phyloP scores from a whole-genome alignment of 23 red algal species.

The Chondrus crispus region DNA sequence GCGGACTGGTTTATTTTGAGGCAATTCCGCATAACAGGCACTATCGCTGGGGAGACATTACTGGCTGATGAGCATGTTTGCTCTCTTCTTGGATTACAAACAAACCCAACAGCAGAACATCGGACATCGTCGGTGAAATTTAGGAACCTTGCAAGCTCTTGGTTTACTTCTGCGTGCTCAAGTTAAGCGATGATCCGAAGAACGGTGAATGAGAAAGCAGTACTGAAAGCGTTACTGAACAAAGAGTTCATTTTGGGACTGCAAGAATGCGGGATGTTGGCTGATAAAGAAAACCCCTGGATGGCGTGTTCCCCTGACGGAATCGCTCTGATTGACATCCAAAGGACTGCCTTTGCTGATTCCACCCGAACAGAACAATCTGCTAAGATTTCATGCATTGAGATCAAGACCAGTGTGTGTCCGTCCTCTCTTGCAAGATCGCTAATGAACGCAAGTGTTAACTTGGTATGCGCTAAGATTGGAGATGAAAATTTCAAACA shows the following conservation, averaged over 20 bases:
- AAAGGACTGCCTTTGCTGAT: background rate
- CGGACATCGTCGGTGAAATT: background rate
- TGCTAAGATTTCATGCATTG: background rate
- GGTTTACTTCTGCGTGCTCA: background rate
- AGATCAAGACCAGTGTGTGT: background rate
- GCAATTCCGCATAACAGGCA: background rate
- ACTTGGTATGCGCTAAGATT: background rate
- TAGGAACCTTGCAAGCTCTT: background rate
- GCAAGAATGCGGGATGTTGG: background rate
- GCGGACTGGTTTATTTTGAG: conserved; percentile 7
- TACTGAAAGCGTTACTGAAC: background rate
- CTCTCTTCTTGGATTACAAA: background rate
- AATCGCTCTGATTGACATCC: background rate
- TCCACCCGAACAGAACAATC: background rate
- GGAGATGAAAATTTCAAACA: background rate
- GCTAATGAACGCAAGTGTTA: background rate
- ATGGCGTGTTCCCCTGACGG: conserved; percentile 6
- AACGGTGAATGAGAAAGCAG: background rate
- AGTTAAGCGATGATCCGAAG: background rate
- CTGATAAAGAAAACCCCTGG: background rate
- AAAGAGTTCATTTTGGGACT: background rate
- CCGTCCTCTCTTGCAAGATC: background rate
- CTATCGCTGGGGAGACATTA: background rate
- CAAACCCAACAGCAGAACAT: background rate
- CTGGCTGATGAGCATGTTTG: background rate